Conservation (phyloP, 768 basidiomycete genomes). For the Pleurotus salmoneostramineus region DNA sequence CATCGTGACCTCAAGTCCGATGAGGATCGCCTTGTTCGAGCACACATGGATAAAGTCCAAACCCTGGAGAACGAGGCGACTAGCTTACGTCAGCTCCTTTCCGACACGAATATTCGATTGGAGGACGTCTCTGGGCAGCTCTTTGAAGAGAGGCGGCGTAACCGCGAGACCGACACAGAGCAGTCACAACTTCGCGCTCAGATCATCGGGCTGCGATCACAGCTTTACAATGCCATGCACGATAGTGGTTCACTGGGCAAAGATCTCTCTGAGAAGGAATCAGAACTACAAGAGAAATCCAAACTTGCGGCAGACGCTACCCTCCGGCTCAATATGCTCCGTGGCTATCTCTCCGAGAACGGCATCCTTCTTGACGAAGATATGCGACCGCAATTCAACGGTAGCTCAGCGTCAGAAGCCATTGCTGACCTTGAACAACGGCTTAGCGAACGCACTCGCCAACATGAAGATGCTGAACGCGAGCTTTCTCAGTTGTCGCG, state of each 20-base stretch:
- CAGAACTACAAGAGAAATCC: constrained; percentile 55
- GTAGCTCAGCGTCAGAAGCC: constrained; percentile 34
- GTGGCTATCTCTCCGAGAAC: constrained; percentile 84
- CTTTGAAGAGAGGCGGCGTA: constrained; percentile 60
- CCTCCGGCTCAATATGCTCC: constrained; percentile 73
- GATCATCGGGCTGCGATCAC: constrained; percentile 66
- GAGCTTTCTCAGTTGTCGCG: constrained; percentile 66
- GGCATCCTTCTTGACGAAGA: constrained; percentile 78
- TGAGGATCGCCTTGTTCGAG: constrained; percentile 72
- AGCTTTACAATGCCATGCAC: constrained; percentile 62
- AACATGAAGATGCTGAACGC: constrained; percentile 72
- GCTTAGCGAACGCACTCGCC: constrained; percentile 66
- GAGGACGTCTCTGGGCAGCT: constrained; percentile 69
- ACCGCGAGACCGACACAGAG: constrained; percentile 62
- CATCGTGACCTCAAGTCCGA: constrained; percentile 84
- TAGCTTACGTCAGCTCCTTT: constrained; percentile 75
- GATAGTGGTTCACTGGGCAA: constrained; percentile 70
- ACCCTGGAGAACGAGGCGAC: constrained; percentile 76
- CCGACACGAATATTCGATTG: constrained; percentile 67
- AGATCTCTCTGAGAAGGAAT: constrained; percentile 64
- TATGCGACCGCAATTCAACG: constrained; percentile 35
- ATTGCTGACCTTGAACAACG: constrained; percentile 75
- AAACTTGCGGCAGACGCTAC: constrained; percentile 67
- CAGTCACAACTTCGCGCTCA: constrained; percentile 67
- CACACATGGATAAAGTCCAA: constrained; percentile 77